Base-by-base conservation (phyloP, 2,329 filamentous ascomycete species). In the Coniella vitis region DNA sequence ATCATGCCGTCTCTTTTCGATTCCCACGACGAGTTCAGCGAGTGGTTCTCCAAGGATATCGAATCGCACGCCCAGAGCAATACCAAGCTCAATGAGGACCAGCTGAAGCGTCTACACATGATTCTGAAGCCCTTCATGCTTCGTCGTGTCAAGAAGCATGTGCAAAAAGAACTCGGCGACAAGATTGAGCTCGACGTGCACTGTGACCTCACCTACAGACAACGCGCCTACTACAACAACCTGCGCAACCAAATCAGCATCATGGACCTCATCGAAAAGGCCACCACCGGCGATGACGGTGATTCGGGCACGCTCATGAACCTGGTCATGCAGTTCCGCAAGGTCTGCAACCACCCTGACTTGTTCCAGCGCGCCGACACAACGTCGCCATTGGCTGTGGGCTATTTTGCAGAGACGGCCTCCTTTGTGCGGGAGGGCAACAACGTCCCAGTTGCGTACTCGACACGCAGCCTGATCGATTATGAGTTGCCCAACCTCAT, bases 1-100 rank as follows among this genome's bases (percentile, higher is more conserved):
- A 97, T 97, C 71, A 97, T 98, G 93, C 93, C 93, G n/a, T 95
- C 88, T 38, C 76, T 98, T 45, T 98, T 98, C 68, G 93, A 93
- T 66, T 91, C 86, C 1, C 88, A 93, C 67, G 88, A 94, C 62
- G 88, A 93, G 61, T 94, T 94, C 63, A 91, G 86, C 69, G 88
- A 93, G 60, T 94, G 88, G 88, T 94, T 94, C 65, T 91, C 87
- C 47, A 93, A 93, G 69, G 88, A 93, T 58, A 98, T 98, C 54
- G 93, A 98, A 68, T 97, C 90, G 35, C 93, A 98, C 64, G 93
- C 93, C 1, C 91, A 96, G 70, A 96, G 90, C 66, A 97, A 98
- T 63, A 97, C 91, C n/a, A 97, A 97, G 65, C 84, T 98, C 51
- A 98, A 98, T 61, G 93, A 98, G 65, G 91, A 96, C 63, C 93